These are phyloP conservation scores for Uronychia setigera DNA, from an alignment of 73 alveolate genomes.

Conservation along the genomic window DNA sequence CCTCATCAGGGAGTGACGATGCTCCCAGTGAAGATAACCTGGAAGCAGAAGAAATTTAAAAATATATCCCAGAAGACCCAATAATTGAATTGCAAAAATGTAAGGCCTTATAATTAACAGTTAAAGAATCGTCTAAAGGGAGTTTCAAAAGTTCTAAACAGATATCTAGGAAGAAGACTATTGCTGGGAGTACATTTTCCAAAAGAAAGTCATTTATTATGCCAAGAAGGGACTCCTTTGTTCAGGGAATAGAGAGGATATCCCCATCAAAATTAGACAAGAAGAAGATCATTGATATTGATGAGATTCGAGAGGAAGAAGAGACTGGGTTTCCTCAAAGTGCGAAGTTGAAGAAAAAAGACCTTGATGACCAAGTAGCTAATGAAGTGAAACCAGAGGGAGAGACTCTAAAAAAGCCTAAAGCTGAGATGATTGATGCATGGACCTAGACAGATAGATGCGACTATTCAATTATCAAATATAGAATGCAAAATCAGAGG, in stretches of 20 bases:
- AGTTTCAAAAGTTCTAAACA: too few species aligned
- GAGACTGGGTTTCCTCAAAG: not conserved
- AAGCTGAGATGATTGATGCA: slow-evolving; percentile 58
- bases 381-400: slow-evolving; percentile 21
- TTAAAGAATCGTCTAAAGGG: too few species aligned
- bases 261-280: not conserved
- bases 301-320: not conserved
- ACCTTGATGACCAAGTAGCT: slow-evolving; percentile 5
- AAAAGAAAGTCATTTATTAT: not conserved
- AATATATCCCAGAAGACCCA: slow-evolving; percentile 78
- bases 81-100: too few species aligned
- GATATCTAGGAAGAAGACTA: not conserved
- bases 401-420: slow-evolving; percentile 41
- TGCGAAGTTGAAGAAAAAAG: not conserved
- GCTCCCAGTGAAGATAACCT: slow-evolving; percentile 94
- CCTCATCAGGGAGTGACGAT: slow-evolving; percentile 83
- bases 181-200: not conserved
- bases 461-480: slow-evolving; percentile 59
- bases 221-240: not conserved
- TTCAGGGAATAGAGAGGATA: not conserved
- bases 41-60: slow-evolving; percentile 73
- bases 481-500: slow-evolving; percentile 43
- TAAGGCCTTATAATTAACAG: too few species aligned
- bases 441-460: slow-evolving; percentile 70
- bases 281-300: not conserved